phyloP scores from a whole-genome alignment of 2,329 filamentous ascomycete genomes.

The Helicocarpus griseus region DNA sequence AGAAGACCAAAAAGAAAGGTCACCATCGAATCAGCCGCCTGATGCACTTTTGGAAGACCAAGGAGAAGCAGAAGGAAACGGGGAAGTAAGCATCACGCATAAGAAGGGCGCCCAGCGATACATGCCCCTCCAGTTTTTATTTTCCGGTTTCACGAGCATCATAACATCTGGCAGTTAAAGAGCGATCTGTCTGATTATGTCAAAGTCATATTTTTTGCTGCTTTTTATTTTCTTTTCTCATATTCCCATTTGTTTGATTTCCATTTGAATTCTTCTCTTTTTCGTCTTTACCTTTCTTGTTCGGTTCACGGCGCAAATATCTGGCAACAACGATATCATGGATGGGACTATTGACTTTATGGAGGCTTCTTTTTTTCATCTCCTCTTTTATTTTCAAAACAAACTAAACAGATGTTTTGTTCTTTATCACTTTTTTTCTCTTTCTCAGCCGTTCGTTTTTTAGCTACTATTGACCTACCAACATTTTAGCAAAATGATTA shows the following conservation, averaged over 20 bases:
- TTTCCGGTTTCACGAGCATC: neutral
- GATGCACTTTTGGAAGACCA: slow-evolving; percentile 41
- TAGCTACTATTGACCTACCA: no score
- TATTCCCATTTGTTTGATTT: neutral
- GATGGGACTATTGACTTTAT: slow-evolving; percentile 12
- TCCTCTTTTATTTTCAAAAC: neutral
- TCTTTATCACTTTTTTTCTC: slow-evolving; percentile 6
- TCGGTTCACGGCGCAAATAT: slow-evolving; percentile 7
- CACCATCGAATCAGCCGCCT: slow-evolving; percentile 37
- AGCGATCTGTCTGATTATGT: neutral
- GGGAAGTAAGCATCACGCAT: neutral
- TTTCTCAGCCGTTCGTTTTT: no score
- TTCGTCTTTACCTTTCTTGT: slow-evolving; percentile 2
- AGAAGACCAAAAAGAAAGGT: slow-evolving; percentile 35
- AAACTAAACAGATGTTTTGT: slow-evolving; percentile 9
- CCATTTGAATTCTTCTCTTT: neutral
- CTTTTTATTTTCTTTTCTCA: neutral
- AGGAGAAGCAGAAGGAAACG: slow-evolving; percentile 31
- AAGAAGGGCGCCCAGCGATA: no score
- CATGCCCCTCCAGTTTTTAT: neutral
- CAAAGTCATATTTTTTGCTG: neutral
- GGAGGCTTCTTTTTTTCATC: slow-evolving; percentile 4
- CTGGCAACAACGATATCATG: slow-evolving; percentile 11
- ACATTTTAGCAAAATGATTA: no score
- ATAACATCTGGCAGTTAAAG: neutral